Evolutionary conservation across 129 eudicot genomes (phyloP), one percentile per base, ranked within the genome.

Genomic region (Tagetes erecta): DNA sequence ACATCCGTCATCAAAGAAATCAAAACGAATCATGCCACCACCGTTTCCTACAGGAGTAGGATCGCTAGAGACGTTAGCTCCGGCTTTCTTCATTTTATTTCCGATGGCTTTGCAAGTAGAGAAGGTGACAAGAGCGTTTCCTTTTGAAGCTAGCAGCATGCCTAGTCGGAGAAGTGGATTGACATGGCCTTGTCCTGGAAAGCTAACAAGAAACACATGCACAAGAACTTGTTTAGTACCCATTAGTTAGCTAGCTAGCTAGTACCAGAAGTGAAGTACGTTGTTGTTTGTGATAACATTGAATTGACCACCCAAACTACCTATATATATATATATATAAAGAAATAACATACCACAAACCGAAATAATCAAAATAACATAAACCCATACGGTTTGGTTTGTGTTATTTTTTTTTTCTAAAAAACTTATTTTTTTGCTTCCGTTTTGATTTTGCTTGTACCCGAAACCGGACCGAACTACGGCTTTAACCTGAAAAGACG

Each of bases 1-100:
- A 68, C 79, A 83, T 3, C 84, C 95, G 45, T 89, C 98, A 3
- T 86, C 86, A 35, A 92, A 81, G 71, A 92, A 92, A 58, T 92
- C 88, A 64, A 92, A 92, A 5, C 87, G 58, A 73, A 92, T 84
- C 78, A 77, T 56, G 10, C 98, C 95, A 6, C 82, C 82, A 8
- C n/a, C 1, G 51, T 67, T 74, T 14, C 94, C 94, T 0, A 76
- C 81, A 4, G 87, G 88, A 47, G 84, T 83, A 0, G 88, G 89
- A 14, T 83, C 72, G 14, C 74, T 66, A 2, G 83, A 47, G 49
- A 70, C 76, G 7, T 51, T 4, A 0, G 75, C 37, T 34, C 79
- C 83, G 44, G 75, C 81, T 70, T 78, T 70, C 44, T 76, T 75
- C 73, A 80, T 64, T 45, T 63, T 76, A 8, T 67, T 62, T 13